Base-by-base conservation (phyloP, 148 eudicot genomes). In the Beta vulgaris region DNA sequence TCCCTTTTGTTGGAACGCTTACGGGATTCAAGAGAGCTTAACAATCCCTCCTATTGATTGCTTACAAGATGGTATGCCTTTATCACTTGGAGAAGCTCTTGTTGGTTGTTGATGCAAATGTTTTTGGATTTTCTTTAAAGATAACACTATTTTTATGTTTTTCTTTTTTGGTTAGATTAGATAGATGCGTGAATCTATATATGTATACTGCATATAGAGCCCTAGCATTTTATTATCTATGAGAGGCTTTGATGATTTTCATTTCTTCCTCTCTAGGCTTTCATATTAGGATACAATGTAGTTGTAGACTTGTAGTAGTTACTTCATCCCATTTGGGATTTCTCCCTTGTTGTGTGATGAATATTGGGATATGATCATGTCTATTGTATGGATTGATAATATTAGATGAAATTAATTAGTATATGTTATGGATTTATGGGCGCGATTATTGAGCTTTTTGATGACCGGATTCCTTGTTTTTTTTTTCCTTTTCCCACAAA, bases 1-100 rank as follows among this genome's bases (percentile, higher is more conserved):
- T 44, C 98, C 98, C 2, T 92, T 92, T 60, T 95, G 98, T 65
- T 95, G 98, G 98, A 95, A 95, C 62, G 87, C 98, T 0, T 95
- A 95, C 42, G 98, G 98, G 28, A 76, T 78, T 13, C 98, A 90
- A 58, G 88, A 92, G 85, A 95, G 93, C 4, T 77, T 86, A 26
- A 92, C 96, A 0, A 95, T 95, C 53, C 98, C 98, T 58, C 98
- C 98, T 31, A 89, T 95, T 77, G 92, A 89, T 42, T 95, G 98
- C 69, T 84, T 95, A 32, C 88, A 70, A 63, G 98, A 95, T 4
- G 98, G 98, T 42, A 68, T 82, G 82, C 97, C 98, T 10, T 69
- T 84, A 61, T 31, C 90, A 1, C 26, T 82, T 10, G 81, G 42
- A 14, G 98, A 94, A 57, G 73, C 71, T 42, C 26, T 66, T 12